A percentile compares a stretch with the other conserved stretches of the same genome.
Conservation (phyloP, 305 asterid species). For the Nicotiana rustica region DNA sequence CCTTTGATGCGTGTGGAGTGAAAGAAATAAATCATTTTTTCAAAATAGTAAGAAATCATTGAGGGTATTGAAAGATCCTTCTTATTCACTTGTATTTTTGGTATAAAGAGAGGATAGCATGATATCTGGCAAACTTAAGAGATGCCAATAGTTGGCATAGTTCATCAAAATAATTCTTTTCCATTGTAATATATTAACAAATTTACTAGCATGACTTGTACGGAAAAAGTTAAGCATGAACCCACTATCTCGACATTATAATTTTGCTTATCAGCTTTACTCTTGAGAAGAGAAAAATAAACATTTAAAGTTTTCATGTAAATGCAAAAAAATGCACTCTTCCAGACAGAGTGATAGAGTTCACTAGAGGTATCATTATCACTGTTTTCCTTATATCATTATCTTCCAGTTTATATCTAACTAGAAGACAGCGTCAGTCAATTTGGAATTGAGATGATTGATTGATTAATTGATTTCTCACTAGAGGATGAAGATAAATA, state of each 20-base stretch:
- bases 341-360: too few species aligned
- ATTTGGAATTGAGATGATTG: neutral
- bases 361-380: neutral
- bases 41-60: constrained; percentile 11
- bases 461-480: neutral
- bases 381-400: neutral
- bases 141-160: neutral
- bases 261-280: neutral
- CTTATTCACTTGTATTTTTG: neutral
- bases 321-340: too few species aligned
- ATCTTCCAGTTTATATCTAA: neutral
- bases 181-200: neutral
- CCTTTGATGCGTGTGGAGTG: constrained; percentile 10
- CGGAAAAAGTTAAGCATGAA: neutral
- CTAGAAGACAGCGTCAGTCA: neutral
- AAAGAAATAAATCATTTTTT: neutral
- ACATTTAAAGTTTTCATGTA: too few species aligned
- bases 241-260: neutral
- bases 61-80: constrained; percentile 1
- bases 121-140: neutral
- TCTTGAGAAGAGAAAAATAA: neutral
- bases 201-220: neutral
- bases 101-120: neutral
- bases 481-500: neutral
- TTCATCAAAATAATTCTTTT: neutral